Evolutionary conservation across 257 asterid genomes (phyloP).

Genomic region (Rehmannia glutinosa): DNA sequence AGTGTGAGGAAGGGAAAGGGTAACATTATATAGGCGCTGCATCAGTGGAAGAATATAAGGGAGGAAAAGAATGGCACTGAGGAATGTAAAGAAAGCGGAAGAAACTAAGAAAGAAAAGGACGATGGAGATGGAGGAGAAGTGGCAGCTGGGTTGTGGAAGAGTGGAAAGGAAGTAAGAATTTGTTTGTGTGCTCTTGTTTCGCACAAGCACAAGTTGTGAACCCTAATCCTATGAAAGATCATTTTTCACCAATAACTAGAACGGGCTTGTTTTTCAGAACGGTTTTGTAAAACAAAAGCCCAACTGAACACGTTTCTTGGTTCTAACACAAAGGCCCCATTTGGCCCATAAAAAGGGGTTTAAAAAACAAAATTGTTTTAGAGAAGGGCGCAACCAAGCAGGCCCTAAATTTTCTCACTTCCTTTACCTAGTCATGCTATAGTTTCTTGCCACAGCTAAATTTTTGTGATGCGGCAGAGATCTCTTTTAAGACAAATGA

Average conservation of each 20-base stretch:
- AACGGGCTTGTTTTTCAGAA: background rate
- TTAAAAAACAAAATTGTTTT: background rate
- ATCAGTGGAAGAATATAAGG: too few relatives aligned
- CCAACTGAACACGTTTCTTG: background rate
- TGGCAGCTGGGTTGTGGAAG: too few relatives aligned
- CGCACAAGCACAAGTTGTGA: background rate
- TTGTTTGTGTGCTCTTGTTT: background rate
- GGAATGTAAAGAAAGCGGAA: background rate
- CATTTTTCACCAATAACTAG: background rate
- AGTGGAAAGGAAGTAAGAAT: background rate
- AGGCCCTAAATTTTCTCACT: background rate
- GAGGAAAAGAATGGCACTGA: too few relatives aligned
- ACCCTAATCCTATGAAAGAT: background rate
- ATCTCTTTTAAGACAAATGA: too few relatives aligned
- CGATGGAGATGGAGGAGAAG: too few relatives aligned
- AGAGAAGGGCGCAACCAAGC: background rate
- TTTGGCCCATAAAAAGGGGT: background rate
- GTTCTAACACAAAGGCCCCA: background rate
- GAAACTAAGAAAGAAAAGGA: background rate
- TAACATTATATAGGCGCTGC: too few relatives aligned
- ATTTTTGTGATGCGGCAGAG: too few relatives aligned
- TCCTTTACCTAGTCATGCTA: background rate
- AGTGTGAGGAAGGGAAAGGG: too few relatives aligned
- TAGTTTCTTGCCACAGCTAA: too few relatives aligned
- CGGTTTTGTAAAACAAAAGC: background rate